These are phyloP conservation scores for Coemansia linderi DNA, from an alignment of 371 early-diverging fungal genomes.

Conservation along the genomic window DNA sequence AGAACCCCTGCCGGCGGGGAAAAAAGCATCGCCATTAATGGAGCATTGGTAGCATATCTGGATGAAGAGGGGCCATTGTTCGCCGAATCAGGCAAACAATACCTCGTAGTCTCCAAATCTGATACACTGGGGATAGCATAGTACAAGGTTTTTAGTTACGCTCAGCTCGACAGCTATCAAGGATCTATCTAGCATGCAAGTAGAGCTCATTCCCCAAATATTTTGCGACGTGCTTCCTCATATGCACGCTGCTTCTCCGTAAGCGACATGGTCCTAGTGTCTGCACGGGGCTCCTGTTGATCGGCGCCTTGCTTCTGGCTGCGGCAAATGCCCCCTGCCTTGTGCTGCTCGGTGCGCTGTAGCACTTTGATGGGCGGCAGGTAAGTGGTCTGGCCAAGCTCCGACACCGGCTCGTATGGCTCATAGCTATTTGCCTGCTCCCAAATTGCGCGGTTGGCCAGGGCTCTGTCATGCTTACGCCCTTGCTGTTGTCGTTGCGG, in stretches of 20 bases:
- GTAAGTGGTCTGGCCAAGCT: background rate
- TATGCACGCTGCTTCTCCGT: constrained; percentile 20
- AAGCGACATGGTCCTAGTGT: background rate
- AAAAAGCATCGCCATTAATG: background rate
- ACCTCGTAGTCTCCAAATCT: background rate
- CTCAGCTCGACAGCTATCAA: no score
- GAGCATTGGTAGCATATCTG: background rate
- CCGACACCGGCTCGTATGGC: constrained; percentile 1
- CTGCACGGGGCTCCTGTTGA: background rate
- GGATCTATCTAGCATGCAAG: background rate
- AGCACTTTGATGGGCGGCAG: constrained; percentile 1
- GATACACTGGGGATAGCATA: background rate
- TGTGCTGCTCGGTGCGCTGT: background rate
- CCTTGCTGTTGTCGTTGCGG: background rate
- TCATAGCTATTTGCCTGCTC: constrained; percentile 1
- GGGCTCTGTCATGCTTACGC: background rate
- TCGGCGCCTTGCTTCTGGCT: background rate
- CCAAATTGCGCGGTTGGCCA: background rate
- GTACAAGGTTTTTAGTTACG: background rate
- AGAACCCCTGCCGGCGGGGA: background rate
- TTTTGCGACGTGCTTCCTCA: constrained; percentile 11
- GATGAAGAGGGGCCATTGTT: background rate
- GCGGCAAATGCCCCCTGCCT: background rate
- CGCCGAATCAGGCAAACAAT: background rate
- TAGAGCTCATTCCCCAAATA: background rate